Base-by-base conservation (phyloP, 805 yeast species). In the Lipomyces japonicus region DNA sequence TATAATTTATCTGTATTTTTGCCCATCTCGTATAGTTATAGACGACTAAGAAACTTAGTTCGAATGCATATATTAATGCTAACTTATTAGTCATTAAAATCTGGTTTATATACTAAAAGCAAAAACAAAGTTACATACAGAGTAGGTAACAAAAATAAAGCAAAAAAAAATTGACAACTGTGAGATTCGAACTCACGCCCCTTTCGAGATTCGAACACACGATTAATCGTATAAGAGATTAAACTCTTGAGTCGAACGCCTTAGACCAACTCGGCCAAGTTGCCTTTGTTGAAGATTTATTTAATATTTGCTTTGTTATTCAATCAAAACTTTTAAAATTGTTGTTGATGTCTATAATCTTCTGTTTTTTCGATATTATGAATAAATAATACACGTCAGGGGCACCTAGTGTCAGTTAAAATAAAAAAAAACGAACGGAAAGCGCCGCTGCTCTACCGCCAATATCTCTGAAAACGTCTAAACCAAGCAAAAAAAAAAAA, bases 1-100 rank as follows among this genome's bases (percentile, higher is more conserved):
- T 58, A 67, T 19, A 68, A 51, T 49, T 67, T 67, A 46, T 67
- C 71, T 2, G 71, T 67, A 46, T 66, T 67, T 43, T 67, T 68
- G 21, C 71, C 71, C 71, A 67, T 67, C 6, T 32, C 31, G 14
- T 35, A 16, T 28, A 28, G 10, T 10, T 28, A 28, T 28, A 14
- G n/a, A 14, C n/a, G 34, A 30, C n/a, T 14, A 14, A n/a, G 3
- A 30, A 30, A 30, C n/a, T n/a, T n/a, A 30, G n/a, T 30, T 14
- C n/a, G n/a, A 14, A 14, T 30, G 34, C 3, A 30, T 30, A 30
- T 30, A 3, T n/a, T n/a, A n/a, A n/a, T n/a, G n/a, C n/a, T n/a
- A n/a, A n/a, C n/a, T n/a, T n/a, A n/a, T n/a, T n/a, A n/a, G n/a
- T n/a, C n/a, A n/a, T n/a, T n/a, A n/a, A n/a, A n/a, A n/a, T n/a